Conservation (phyloP, 1,284 basidiomycete species). For the Sporisorium graminicola region DNA sequence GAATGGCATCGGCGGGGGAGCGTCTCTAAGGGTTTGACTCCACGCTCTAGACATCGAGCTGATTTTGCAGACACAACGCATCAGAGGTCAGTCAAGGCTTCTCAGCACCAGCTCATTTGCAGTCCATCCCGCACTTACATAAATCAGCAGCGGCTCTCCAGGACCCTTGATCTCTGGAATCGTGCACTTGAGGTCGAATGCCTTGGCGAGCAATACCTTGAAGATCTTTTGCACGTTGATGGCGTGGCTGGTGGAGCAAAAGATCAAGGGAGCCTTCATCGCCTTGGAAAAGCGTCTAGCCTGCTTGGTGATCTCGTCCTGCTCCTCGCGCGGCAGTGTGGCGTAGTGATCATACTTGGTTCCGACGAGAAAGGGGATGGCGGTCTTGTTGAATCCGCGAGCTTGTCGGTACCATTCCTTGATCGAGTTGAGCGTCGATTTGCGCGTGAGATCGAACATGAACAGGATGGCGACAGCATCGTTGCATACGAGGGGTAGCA, state of each 20-base stretch:
- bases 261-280: constrained; percentile 98
- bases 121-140: constrained; percentile 29
- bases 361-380: constrained; percentile 77
- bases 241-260: constrained; percentile 95
- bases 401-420: constrained; percentile 99
- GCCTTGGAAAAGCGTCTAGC: constrained; percentile 91
- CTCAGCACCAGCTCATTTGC: background rate
- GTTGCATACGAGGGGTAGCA: constrained; percentile 95
- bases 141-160: constrained; percentile 60
- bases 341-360: constrained; percentile 98
- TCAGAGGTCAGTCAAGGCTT: background rate
- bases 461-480: constrained; percentile 98
- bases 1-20: background rate
- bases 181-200: constrained; percentile 64
- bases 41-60: background rate
- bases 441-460: constrained; percentile 98
- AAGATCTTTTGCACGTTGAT: constrained; percentile 87
- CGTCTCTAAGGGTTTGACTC: background rate
- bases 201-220: constrained; percentile 77
- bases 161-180: constrained; percentile 62
- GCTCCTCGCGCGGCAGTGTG: constrained; percentile 94
- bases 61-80: background rate
- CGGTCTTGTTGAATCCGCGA: constrained; percentile 87
- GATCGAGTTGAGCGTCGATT: constrained; percentile 95
- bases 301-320: constrained; percentile 94